Conservation (phyloP, 2,329 filamentous ascomycete genomes). For the Fusarium chuoi region DNA sequence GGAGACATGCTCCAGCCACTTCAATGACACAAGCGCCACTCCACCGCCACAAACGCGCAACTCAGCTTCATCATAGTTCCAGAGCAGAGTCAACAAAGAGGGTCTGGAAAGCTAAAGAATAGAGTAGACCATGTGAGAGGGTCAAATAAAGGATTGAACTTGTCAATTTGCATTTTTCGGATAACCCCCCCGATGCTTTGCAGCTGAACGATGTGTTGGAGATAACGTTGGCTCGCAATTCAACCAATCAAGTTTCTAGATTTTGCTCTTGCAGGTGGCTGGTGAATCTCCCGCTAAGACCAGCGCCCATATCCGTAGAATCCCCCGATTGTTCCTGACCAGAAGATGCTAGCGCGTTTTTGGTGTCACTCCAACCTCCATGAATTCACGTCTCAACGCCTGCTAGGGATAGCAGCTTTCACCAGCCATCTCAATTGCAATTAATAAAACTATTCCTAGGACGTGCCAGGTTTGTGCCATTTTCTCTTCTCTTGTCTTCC, state of each 20-base stretch:
- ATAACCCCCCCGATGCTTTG: background rate
- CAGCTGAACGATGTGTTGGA: slow-evolving; percentile 6
- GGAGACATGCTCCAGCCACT: slow-evolving; percentile 30
- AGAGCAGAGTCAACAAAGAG: background rate
- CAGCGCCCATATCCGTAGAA: slow-evolving; percentile 20
- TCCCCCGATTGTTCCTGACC: slow-evolving; percentile 27
- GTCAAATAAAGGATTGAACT: background rate
- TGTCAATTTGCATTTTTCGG: background rate
- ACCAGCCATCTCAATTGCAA: slow-evolving; percentile 45
- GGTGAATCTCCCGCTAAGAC: slow-evolving; percentile 21
- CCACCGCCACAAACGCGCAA: slow-evolving; percentile 36
- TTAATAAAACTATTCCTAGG: slow-evolving; percentile 38
- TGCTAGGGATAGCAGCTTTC: slow-evolving; percentile 17
- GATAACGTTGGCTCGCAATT: background rate
- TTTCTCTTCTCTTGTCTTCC: slow-evolving; percentile 16
- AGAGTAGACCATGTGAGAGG: background rate
- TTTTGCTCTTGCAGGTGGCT: slow-evolving; percentile 15
- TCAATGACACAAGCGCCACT: slow-evolving; percentile 15
- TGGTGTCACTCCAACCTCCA: slow-evolving; percentile 41
- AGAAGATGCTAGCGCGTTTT: slow-evolving; percentile 26
- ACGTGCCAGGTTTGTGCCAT: slow-evolving; percentile 7
- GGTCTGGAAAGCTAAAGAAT: background rate
- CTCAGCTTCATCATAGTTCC: slow-evolving; percentile 3
- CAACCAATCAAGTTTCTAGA: slow-evolving; percentile 16
- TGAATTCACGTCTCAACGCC: slow-evolving; percentile 25